Percentiles rank a stretch among this genome's conserved stretches.
Evolutionary conservation across 768 basidiomycete species (phyloP).

Genomic region (Boletellus ananas): DNA sequence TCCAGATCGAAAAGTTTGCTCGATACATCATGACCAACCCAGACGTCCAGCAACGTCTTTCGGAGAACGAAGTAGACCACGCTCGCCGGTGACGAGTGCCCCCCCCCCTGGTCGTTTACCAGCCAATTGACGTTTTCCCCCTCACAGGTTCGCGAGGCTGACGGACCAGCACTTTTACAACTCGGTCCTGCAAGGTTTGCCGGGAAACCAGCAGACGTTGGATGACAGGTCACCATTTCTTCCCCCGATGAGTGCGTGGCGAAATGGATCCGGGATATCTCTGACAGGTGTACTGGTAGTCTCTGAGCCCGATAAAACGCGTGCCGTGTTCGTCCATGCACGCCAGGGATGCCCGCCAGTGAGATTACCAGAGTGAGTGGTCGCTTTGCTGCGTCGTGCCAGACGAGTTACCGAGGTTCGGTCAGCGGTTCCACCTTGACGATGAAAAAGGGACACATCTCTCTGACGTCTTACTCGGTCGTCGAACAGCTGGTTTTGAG

Average conservation of each 20-base stretch:
- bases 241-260: conserved; percentile 66
- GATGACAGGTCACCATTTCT: conserved; percentile 71
- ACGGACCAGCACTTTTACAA: conserved; percentile 73
- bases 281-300: conserved; percentile 44
- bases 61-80: conserved; percentile 78
- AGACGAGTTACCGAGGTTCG: neutral
- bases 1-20: conserved; percentile 84
- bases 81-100: conserved; percentile 56
- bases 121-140: neutral
- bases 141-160: conserved; percentile 64
- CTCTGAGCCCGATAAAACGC: conserved; percentile 67
- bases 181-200: conserved; percentile 82
- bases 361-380: conserved; percentile 63
- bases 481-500: conserved; percentile 70
- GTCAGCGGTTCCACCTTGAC: conserved; percentile 66
- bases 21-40: conserved; percentile 71
- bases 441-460: conserved; percentile 79
- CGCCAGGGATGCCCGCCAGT: conserved; percentile 64
- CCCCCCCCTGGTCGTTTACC: neutral
- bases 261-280: neutral
- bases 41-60: conserved; percentile 72
- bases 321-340: conserved; percentile 81
- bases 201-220: conserved; percentile 68
- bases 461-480: conserved; percentile 70
- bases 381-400: neutral